Base-by-base conservation (phyloP, 148 eudicot genomes). In the Persicaria maculosa region DNA sequence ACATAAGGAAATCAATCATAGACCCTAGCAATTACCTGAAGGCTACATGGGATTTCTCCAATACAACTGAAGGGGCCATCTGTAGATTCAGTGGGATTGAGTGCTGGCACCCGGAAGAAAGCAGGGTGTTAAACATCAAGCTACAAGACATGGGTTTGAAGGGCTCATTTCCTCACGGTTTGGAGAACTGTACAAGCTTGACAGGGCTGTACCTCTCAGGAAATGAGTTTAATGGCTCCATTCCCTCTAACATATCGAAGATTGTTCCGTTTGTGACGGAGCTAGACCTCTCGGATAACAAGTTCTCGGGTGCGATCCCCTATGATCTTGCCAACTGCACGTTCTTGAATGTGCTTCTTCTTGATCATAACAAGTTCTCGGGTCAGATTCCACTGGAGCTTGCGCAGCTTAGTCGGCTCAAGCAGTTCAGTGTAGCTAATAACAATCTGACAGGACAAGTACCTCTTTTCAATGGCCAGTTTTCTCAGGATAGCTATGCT, bases 31-130 rank as follows among this genome's bases (percentile, higher is more conserved):
- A 80, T 20, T 76, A 72, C 75, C 83, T 83, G 25, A 68, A 25
- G 9, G 12, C 11, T 68, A 77, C 75, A 69, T 85, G 88, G 88
- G 46, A 85, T 77, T 83, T 85, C 72, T 76, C 31, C 53, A 85
- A 83, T 76, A 48, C 3, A 68, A 78, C 84, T 25, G 82, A 85
- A 61, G 88, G 88, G 50, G 47, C 85, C 52, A 83, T 85, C 52
- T 83, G 88, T 81, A 74, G 25, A 50, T 85, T 83, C 57, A 20
- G 0, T 68, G 88, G 88, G 4, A 76, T 85, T 17, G 84, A 80
- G 2, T 85, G 88, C 40, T 85, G 85, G 88, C 85, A 83, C 82
- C 79, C 75, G 6, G 84, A 79, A 2, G 85, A 85, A 74, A 85
- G 77, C 40, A 79, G 74, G 53, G 86, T 85, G 31, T 50, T 85